phyloP scores from a whole-genome alignment of 805 yeast genomes.

The Sugiyamaella lignohabitans region DNA sequence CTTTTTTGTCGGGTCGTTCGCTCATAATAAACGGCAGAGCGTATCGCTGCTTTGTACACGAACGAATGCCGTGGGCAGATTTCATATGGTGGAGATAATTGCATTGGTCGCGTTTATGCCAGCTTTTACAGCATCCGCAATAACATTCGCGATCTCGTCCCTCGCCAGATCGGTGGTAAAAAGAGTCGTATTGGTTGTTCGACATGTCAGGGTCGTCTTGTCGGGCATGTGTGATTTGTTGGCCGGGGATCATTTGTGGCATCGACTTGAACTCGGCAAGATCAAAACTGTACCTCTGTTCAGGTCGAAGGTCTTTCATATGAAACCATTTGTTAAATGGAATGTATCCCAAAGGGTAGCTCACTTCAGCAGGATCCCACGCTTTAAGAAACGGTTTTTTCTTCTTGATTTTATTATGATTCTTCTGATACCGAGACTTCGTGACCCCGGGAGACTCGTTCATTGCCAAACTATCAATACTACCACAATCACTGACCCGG shows the following conservation, averaged over 20 bases:
- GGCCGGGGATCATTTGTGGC: slow-evolving; percentile 4
- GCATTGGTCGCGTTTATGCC: slow-evolving; percentile 22
- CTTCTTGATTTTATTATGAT: slow-evolving; percentile 5
- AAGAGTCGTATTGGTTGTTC: slow-evolving; percentile 18
- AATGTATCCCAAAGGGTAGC: slow-evolving; percentile 18
- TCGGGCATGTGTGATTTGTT: slow-evolving; percentile 4
- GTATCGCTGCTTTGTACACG: slow-evolving; percentile 19
- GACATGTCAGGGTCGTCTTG: slow-evolving; percentile 12
- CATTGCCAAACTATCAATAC: not conserved
- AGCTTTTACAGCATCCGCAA: slow-evolving; percentile 18
- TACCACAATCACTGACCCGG: not conserved
- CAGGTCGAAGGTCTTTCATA: slow-evolving; percentile 12
- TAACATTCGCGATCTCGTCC: slow-evolving; percentile 15
- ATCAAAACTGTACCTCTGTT: slow-evolving; percentile 14
- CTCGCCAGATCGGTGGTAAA: slow-evolving; percentile 8
- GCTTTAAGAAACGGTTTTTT: slow-evolving; percentile 11
- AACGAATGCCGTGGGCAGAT: slow-evolving; percentile 20
- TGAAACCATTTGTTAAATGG: slow-evolving; percentile 15
- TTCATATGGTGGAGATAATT: slow-evolving; percentile 22
- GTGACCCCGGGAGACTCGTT: not conserved
- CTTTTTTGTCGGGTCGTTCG: slow-evolving; percentile 17
- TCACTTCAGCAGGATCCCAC: slow-evolving; percentile 20
- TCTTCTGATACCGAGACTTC: not conserved
- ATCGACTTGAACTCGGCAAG: slow-evolving; percentile 10
- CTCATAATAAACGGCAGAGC: slow-evolving; percentile 17